A percentile compares a stretch with the other conserved stretches of the same genome.
These are phyloP conservation scores for Saraca asoca DNA, from an alignment of 331 rosid genomes.

Conservation along the genomic window DNA sequence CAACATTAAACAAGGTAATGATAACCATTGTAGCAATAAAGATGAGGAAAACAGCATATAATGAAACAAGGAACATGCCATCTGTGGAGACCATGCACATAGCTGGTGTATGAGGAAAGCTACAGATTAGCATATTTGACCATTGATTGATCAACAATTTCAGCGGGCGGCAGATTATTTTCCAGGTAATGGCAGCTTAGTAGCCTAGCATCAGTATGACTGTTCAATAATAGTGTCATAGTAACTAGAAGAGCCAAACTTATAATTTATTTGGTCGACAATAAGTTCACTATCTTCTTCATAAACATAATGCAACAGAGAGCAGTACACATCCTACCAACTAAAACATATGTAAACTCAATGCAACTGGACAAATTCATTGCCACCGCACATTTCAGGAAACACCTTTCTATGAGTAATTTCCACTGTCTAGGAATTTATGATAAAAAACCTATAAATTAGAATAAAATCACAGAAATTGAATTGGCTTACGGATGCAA, in stretches of 20 bases:
- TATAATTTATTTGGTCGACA: too few species aligned
- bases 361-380: neutral
- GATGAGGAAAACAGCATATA: neutral
- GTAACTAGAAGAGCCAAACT: too few species aligned
- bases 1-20: neutral
- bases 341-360: neutral
- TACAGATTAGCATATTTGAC: neutral
- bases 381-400: neutral
- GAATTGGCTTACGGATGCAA: slow-evolving; percentile 64
- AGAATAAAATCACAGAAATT: neutral
- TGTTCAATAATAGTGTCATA: too few species aligned
- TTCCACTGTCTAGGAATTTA: neutral
- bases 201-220: neutral
- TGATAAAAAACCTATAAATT: neutral
- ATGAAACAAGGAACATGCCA: neutral
- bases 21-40: slow-evolving; percentile 1
- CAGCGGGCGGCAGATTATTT: neutral
- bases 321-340: neutral
- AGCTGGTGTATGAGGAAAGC: neutral
- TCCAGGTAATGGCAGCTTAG: neutral
- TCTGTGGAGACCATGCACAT: neutral
- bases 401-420: neutral
- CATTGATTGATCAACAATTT: neutral
- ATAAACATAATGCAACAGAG: neutral
- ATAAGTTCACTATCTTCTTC: too few species aligned